These are phyloP conservation scores for Elasticomyces elasticus DNA, from an alignment of 495 filamentous ascomycete species.

Conservation along the genomic window DNA sequence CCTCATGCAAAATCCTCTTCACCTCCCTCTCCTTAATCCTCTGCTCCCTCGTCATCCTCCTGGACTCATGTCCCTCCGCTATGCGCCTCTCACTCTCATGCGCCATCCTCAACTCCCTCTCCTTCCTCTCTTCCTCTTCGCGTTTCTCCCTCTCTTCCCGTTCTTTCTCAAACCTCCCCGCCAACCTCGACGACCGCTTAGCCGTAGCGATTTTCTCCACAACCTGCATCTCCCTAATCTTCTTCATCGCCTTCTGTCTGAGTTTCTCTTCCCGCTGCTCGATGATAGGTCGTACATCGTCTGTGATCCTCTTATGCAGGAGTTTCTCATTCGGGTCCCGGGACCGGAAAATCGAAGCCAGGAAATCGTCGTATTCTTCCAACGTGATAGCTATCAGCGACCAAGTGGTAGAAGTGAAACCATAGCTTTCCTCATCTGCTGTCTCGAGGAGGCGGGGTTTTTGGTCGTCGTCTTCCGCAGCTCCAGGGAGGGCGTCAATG, in stretches of 20 bases:
- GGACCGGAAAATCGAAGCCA: constrained; percentile 58
- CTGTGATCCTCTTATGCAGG: constrained; percentile 54
- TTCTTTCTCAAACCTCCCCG: constrained; percentile 68
- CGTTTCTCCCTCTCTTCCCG: constrained; percentile 58
- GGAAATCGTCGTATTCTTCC: constrained; percentile 62
- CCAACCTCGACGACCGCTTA: constrained; percentile 83
- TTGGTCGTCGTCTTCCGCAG: constrained; percentile 23
- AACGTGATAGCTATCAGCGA: constrained; percentile 79
- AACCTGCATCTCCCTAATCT: constrained; percentile 69
- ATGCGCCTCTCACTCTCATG: constrained; percentile 55
- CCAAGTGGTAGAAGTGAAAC: constrained; percentile 69
- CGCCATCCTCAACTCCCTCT: constrained; percentile 53
- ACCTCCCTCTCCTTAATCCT: constrained; percentile 73
- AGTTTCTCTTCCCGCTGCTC: constrained; percentile 71
- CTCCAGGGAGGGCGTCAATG: constrained; percentile 11
- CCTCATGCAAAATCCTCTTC: constrained; percentile 70
- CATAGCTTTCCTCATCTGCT: constrained; percentile 38
- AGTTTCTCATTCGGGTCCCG: constrained; percentile 75
- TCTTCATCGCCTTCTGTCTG: constrained; percentile 55
- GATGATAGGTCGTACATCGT: constrained; percentile 72
- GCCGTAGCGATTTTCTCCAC: constrained; percentile 80
- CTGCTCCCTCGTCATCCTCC: constrained; percentile 75
- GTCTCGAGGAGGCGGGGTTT: no score
- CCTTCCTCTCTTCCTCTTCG: constrained; percentile 62
- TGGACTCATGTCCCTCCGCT: constrained; percentile 65